Base-by-base conservation (phyloP, 495 filamentous ascomycete genomes). In the Amphirosellinia nigrospora region DNA sequence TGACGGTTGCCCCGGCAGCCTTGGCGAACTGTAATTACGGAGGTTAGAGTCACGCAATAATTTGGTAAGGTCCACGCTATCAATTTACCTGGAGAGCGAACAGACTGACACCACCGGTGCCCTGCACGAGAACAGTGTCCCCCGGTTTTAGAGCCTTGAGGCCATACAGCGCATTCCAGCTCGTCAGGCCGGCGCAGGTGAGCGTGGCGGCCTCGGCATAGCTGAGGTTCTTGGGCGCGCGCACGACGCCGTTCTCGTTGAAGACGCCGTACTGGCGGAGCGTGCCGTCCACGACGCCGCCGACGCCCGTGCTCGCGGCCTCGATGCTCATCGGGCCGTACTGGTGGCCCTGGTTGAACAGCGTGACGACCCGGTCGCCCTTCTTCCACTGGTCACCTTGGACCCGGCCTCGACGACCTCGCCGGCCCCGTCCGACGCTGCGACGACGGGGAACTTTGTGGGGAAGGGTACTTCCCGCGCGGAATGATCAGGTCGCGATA, bases 101-200 rank as follows among this genome's bases (percentile, higher is more conserved):
- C 13, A 94, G 86, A 70, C 87, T 90, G 13, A 97, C 93, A 70
- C 93, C 93, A 3, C 93, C 93, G 6, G 92, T 94, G 34, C 93
- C 93, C 74, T 94, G 91, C 4, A 91, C 91, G 26, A 97, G 78
- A 1, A 97, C 91, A 4, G 79, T 83, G 63, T 95, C 83, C 1
- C 93, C 93, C 0, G 90, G 88, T 78, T 86, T 87, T 66, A 96
- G 71, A 0, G 79, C 74, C 77, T 84, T 89, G 43, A 94, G 70
- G 0, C 92, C 93, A 70, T 92, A 96, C 5, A 97, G 81, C 8
- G 88, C 91, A 70, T 96, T 96, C 93, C 93, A 97, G 15, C 88
- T 89, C 4, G 93, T 96, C 58, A 96, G 71, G 1, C 83, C 93
- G 0, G 93, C 93, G 71, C 93, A 96, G 0, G 85, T 73, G 8